Evolutionary conservation across 2,329 filamentous ascomycete species (phyloP), one percentile per base, ranked within the genome.

Genomic region (Fusarium solani-melongenae): DNA sequence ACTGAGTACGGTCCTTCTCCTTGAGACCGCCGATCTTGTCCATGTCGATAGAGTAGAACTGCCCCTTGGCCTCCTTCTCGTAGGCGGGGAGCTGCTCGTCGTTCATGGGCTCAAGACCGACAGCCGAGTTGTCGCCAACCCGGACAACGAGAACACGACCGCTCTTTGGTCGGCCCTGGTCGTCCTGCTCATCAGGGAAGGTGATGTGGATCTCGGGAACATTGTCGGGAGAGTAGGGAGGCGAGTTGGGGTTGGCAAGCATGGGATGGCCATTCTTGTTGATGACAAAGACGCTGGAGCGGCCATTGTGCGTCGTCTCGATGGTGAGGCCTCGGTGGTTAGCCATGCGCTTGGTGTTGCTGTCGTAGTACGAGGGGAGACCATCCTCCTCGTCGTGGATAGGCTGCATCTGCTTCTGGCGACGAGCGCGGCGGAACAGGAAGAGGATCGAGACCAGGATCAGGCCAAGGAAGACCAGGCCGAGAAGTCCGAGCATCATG

Each of bases 171-270:
- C 92, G 94, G 76, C 96, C 96, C 63, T 90, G 86, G 76, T 94
- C 93, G 80, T 98, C 95, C 77, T 97, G 92, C 86, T 98, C 96
- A 78, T 97, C 94, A 17, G 96, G 96, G 87, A 99, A 98, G 38
- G 96, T 98, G 83, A 99, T 98, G 84, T 95, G 94, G 79, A 99
- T 99, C 85, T 98, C 94, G 22, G 96, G 96, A 31, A 98, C 89
- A 75, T 93, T 92, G 83, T 90, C 94, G n/a, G 93, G 92, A 53
- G 92, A 94, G 77, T 92, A 86, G 24, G 95, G 93, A 17, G 94
- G 92, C 72, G 91, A 92, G 69, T 89, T 87, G 34, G 93, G 93
- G 83, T 93, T 93, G 73, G 91, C 88, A 75, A 96, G 90, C 84
- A 97, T 91, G 74, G 91, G 91, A 80, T 88, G 84, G 72, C 92